phyloP scores from a whole-genome alignment of 441 rosid genomes.

The Capsella rubella region DNA sequence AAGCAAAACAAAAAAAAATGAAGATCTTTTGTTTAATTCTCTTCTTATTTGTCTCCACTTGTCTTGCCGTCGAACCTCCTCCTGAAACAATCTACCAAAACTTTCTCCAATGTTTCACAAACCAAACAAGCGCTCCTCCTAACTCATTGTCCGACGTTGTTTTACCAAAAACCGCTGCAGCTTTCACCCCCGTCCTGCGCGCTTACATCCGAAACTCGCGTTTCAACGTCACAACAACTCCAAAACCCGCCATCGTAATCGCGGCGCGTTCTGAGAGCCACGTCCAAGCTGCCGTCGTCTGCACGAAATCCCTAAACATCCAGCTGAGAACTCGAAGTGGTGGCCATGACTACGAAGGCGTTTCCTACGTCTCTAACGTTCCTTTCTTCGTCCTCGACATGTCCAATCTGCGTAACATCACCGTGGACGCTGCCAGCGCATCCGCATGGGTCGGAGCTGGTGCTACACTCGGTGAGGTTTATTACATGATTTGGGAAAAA shows the following conservation, averaged over 20 bases:
- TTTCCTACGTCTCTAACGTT: slow-evolving; percentile 48
- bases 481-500: slow-evolving; percentile 46
- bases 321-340: slow-evolving; percentile 55
- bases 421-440: slow-evolving; percentile 35
- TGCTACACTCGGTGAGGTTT: slow-evolving; percentile 54
- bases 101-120: slow-evolving; percentile 43
- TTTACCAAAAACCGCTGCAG: slow-evolving; percentile 36
- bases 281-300: slow-evolving; percentile 51
- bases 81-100: slow-evolving; percentile 33
- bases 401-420: slow-evolving; percentile 46
- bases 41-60: slow-evolving; percentile 3
- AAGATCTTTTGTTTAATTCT: slow-evolving; percentile 19
- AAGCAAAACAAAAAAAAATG: slow-evolving; percentile 16
- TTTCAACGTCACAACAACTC: slow-evolving; percentile 42
- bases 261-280: slow-evolving; percentile 45
- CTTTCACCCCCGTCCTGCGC: slow-evolving; percentile 38
- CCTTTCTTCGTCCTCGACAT: slow-evolving; percentile 58
- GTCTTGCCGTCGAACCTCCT: slow-evolving; percentile 20
- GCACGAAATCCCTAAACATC: slow-evolving; percentile 41
- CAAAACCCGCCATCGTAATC: slow-evolving; percentile 50
- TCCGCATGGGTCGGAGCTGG: slow-evolving; percentile 55
- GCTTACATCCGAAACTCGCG: slow-evolving; percentile 46
- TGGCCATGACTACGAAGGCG: slow-evolving; percentile 59
- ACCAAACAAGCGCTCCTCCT: slow-evolving; percentile 31
- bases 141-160: slow-evolving; percentile 38